Percentiles rank a stretch among this genome's conserved stretches.
phyloP scores from a whole-genome alignment of 768 basidiomycete genomes.

The Auriscalpium vulgare region DNA sequence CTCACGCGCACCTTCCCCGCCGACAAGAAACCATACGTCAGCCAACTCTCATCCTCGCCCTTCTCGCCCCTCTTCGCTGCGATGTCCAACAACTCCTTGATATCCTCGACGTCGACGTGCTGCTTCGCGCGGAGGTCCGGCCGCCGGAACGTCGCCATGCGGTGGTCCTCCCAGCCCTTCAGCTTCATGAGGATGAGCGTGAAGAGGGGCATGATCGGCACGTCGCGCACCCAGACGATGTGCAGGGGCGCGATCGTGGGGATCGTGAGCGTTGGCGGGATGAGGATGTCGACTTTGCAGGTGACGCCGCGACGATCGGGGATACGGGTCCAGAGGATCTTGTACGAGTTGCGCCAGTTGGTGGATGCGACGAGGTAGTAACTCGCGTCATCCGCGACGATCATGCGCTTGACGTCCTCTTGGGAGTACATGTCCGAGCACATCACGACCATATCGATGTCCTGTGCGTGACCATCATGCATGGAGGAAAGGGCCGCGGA shows the following conservation, averaged over 20 bases:
- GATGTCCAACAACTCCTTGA: constrained; percentile 33
- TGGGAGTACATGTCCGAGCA: constrained; percentile 21
- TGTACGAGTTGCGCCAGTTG: constrained; percentile 31
- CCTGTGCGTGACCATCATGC: constrained; percentile 22
- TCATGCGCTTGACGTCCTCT: constrained; percentile 33
- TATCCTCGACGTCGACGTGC: constrained; percentile 32
- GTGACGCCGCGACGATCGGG: not conserved
- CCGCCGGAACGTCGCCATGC: constrained; percentile 19
- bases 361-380: constrained; percentile 33
- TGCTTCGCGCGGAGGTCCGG: constrained; percentile 30
- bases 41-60: not conserved
- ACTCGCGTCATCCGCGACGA: constrained; percentile 22
- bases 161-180: constrained; percentile 23
- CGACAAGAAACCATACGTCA: not conserved
- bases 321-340: constrained; percentile 33
- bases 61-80: constrained; percentile 9
- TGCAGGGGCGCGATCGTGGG: constrained; percentile 15
- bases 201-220: constrained; percentile 25
- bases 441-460: constrained; percentile 39
- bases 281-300: constrained; percentile 27
- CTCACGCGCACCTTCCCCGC: not conserved
- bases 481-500: not conserved
- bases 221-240: constrained; percentile 2
- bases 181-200: constrained; percentile 25
- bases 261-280: constrained; percentile 21